Evolutionary conservation across 2,329 filamentous ascomycete genomes (phyloP).

Genomic region (Trichoderma simmonsii): DNA sequence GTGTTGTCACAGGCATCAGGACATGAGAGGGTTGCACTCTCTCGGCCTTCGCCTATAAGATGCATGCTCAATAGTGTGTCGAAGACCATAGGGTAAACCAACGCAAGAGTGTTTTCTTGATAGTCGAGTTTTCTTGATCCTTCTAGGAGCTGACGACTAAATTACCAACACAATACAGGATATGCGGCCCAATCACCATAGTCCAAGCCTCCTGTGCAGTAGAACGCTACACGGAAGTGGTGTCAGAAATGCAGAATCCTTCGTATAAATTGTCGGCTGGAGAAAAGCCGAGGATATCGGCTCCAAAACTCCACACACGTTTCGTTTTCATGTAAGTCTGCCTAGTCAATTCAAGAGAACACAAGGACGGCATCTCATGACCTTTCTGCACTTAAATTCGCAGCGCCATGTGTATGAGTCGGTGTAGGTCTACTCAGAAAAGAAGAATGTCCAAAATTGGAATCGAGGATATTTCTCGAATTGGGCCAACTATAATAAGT

Average conservation of each 20-base stretch:
- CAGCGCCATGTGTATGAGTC: neutral
- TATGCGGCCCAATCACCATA: neutral
- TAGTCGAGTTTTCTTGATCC: neutral
- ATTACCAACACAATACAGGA: neutral
- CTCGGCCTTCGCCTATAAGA: neutral
- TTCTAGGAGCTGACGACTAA: neutral
- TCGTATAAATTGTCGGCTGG: neutral
- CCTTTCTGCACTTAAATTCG: neutral
- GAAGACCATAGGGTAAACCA: too few relatives aligned
- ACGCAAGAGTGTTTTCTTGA: neutral
- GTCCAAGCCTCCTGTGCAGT: rapidly evolving
- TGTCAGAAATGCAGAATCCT: neutral
- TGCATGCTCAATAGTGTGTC: too few relatives aligned
- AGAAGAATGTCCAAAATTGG: neutral
- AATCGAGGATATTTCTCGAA: neutral
- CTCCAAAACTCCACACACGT: neutral
- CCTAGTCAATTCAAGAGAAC: neutral
- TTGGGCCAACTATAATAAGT: neutral
- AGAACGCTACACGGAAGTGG: neutral
- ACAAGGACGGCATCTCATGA: neutral
- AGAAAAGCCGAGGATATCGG: neutral
- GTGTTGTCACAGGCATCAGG: neutral
- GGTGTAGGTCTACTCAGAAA: neutral
- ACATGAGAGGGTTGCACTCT: neutral
- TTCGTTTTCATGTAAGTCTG: neutral